Base-by-base conservation (phyloP, 352 stramenopile species). In the Phytophthora citricola region DNA sequence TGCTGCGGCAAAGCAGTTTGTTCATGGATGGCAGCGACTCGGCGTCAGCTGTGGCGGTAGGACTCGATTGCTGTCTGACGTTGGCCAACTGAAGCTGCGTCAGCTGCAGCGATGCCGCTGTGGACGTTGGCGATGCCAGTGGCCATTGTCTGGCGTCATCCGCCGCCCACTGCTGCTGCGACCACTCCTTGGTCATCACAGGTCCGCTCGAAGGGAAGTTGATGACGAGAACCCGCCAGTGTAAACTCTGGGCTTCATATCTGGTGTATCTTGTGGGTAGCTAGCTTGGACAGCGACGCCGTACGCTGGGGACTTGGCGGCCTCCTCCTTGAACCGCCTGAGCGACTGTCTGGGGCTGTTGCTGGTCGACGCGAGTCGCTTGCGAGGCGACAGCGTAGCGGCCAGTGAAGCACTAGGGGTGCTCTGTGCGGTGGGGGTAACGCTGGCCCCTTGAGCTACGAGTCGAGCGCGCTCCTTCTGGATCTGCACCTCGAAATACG, bases 401-500 rank as follows among this genome's bases (percentile, higher is more conserved):
- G 43, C 66, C 38, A 81, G 67, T 26, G 68, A 58, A 58, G 60
- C 78, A 49, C 40, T 78, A 38, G 79, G 63, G 1, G 58, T 45
- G 12, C 47, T 78, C 14, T 75, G 82, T 15, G 77, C 61, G 15
- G 79, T 88, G 24, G 68, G 71, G 8, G 81, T 82, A 51, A 90
- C 73, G 52, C 59, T 86, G 12, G 75, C 66, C 22, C 77, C 80
- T 63, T 89, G 81, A 0, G 79, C 51, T 24, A 90, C 57, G 15
- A 93, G 73, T 45, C 85, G 81, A 34, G 69, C 56, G 20, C 85
- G 82, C 54, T 91, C 85, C 57, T 84, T 86, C 50, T 89, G 67
- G 62, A 93, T 93, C 73, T 93, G 81, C 55, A 48, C 72, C 55
- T 91, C 85, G 54, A 93, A 93, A 65, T 91, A 82, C 34, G 85